A percentile compares a stretch with the other conserved stretches of the same genome.
Conservation (phyloP, 2,329 filamentous ascomycete species). For the Teratosphaeria gauchensis region DNA sequence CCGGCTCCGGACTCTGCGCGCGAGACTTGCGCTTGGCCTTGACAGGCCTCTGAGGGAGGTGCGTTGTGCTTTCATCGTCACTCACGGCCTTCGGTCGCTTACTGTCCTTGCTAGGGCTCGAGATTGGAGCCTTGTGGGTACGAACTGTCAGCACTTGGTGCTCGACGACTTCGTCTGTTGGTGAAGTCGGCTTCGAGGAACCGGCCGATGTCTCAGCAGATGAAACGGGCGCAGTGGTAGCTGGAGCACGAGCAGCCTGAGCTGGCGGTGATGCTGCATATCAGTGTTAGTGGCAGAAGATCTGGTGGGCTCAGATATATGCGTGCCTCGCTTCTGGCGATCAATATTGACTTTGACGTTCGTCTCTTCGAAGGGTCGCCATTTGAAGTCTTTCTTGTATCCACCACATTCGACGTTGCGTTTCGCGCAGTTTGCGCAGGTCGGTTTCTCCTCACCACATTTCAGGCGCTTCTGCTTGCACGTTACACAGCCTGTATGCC, state of each 20-base stretch:
- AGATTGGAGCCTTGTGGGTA: background rate
- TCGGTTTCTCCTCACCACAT: slow-evolving; percentile 63
- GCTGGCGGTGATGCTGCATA: slow-evolving; percentile 11
- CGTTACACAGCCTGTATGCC: slow-evolving; percentile 53
- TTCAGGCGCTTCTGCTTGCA: slow-evolving; percentile 66
- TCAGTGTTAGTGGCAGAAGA: slow-evolving; percentile 3
- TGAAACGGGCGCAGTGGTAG: background rate
- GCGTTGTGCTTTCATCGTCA: slow-evolving; percentile 2
- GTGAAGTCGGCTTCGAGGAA: slow-evolving; percentile 11
- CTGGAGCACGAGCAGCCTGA: slow-evolving; percentile 1
- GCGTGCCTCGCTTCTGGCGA: slow-evolving; percentile 38
- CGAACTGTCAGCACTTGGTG: background rate
- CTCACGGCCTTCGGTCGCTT: slow-evolving; percentile 5
- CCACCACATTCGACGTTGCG: slow-evolving; percentile 58
- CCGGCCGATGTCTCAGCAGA: slow-evolving; percentile 5
- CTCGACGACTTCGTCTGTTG: slow-evolving; percentile 4
- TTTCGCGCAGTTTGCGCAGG: slow-evolving; percentile 56
- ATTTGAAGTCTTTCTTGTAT: slow-evolving; percentile 69
- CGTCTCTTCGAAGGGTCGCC: slow-evolving; percentile 59
- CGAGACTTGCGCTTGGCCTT: slow-evolving; percentile 8
- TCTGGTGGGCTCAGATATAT: background rate
- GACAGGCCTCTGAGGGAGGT: slow-evolving; percentile 3
- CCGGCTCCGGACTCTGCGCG: background rate
- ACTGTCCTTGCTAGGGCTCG: slow-evolving; percentile 4
- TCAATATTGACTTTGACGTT: slow-evolving; percentile 40